phyloP scores from a whole-genome alignment of 305 asterid genomes.

The Solanum aculeatissimum region DNA sequence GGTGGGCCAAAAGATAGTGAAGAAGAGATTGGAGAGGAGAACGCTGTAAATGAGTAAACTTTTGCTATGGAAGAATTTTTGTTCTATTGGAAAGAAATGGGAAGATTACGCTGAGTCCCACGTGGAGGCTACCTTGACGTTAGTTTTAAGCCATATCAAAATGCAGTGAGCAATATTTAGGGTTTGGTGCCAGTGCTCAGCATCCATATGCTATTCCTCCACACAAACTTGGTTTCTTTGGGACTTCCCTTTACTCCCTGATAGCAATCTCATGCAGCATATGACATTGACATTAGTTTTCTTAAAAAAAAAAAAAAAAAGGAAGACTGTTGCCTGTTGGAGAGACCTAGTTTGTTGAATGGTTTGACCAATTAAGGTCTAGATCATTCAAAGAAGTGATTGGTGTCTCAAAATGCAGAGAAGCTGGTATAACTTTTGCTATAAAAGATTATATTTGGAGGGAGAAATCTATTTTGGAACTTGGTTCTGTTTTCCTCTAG shows the following conservation, averaged over 20 bases:
- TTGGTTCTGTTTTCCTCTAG: background rate
- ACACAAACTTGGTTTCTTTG: background rate
- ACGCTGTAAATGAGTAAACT: background rate
- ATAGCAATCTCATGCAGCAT: background rate
- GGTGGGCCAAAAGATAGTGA: constrained; percentile 51
- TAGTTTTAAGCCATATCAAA: background rate
- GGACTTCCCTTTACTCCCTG: background rate
- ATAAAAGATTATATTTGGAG: background rate
- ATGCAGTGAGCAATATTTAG: background rate
- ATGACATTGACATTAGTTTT: background rate
- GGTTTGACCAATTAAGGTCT: background rate
- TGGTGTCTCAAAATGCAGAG: background rate
- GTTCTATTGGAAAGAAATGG: background rate
- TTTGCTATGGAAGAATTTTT: background rate
- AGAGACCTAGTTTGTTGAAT: background rate
- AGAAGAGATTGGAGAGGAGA: constrained; percentile 51
- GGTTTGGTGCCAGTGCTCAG: background rate
- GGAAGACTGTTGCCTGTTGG: background rate
- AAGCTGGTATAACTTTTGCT: background rate
- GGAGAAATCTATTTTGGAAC: background rate
- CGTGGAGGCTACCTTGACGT: background rate
- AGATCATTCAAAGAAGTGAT: background rate
- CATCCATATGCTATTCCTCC: background rate
- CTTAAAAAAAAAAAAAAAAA: background rate
- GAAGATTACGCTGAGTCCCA: background rate